Conservation (phyloP, 2,329 filamentous ascomycete species). For the Colletotrichum liriopes region DNA sequence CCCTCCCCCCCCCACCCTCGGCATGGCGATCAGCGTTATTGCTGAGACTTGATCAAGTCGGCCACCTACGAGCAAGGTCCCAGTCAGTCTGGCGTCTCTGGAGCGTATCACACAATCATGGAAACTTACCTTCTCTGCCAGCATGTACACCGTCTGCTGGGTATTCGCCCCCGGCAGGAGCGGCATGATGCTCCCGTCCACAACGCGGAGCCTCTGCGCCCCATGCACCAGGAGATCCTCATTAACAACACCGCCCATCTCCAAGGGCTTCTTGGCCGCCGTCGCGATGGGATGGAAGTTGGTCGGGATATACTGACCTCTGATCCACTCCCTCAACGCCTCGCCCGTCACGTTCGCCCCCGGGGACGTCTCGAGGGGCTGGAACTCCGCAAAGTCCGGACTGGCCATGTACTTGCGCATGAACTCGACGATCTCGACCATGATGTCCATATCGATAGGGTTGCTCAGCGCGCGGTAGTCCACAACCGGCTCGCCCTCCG, state of each 20-base stretch:
- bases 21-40: too few species aligned
- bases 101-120: too few species aligned
- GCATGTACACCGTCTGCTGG: conserved; percentile 44
- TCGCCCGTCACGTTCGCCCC: conserved; percentile 39
- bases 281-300: conserved; percentile 46
- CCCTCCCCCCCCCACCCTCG: too few species aligned
- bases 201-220: conserved; percentile 37
- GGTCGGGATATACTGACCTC: conserved; percentile 41
- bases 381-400: conserved; percentile 41
- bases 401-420: conserved; percentile 46
- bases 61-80: too few species aligned
- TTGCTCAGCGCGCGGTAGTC: conserved; percentile 49
- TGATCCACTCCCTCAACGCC: conserved; percentile 36
- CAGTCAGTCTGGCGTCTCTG: too few species aligned
- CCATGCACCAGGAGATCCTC: conserved; percentile 45
- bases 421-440: conserved; percentile 48
- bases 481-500: conserved; percentile 48
- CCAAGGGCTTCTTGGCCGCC: conserved; percentile 44
- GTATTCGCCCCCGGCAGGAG: conserved; percentile 45
- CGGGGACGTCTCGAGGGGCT: conserved; percentile 41
- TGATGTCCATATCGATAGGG: conserved; percentile 49
- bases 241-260: conserved; percentile 43
- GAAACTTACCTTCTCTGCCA: conserved; percentile 42
- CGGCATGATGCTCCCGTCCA: conserved; percentile 46
- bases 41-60: too few species aligned